Evolutionary conservation across 441 rosid genomes (phyloP).

Genomic region (Eruca vesicaria): DNA sequence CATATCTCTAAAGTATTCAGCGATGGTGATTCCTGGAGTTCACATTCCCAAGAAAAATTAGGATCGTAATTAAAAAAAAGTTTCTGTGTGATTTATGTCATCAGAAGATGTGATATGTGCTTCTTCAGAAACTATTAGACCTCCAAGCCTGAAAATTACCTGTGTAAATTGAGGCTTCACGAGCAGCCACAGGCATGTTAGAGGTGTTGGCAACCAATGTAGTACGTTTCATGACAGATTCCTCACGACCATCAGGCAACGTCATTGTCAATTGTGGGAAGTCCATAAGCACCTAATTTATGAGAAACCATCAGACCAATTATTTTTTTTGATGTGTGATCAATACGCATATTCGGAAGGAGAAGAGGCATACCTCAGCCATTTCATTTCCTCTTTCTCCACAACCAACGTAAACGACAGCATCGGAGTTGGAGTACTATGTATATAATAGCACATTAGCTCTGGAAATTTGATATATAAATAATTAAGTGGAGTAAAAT

Average conservation of each 20-base stretch:
- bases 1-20: constrained; percentile 99
- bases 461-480: neutral
- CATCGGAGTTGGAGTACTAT: constrained; percentile 98
- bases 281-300: constrained; percentile 93
- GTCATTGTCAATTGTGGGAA: constrained; percentile 99
- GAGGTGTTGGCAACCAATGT: constrained; percentile 99
- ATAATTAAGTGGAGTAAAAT: constrained; percentile 1
- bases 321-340: neutral
- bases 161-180: constrained; percentile 99
- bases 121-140: constrained; percentile 5
- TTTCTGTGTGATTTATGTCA: neutral
- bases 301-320: constrained; percentile 14
- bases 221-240: constrained; percentile 99
- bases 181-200: constrained; percentile 99
- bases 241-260: constrained; percentile 99
- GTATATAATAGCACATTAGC: constrained; percentile 27
- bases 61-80: neutral
- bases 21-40: constrained; percentile 87
- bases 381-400: constrained; percentile 99
- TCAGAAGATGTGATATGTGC: neutral
- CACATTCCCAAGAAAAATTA: constrained; percentile 9
- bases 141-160: constrained; percentile 43
- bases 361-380: constrained; percentile 80
- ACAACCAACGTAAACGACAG: constrained; percentile 98
- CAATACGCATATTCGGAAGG: constrained; percentile 3